Conservation (phyloP, 306 rosid genomes). For the Calophaca sinica region DNA sequence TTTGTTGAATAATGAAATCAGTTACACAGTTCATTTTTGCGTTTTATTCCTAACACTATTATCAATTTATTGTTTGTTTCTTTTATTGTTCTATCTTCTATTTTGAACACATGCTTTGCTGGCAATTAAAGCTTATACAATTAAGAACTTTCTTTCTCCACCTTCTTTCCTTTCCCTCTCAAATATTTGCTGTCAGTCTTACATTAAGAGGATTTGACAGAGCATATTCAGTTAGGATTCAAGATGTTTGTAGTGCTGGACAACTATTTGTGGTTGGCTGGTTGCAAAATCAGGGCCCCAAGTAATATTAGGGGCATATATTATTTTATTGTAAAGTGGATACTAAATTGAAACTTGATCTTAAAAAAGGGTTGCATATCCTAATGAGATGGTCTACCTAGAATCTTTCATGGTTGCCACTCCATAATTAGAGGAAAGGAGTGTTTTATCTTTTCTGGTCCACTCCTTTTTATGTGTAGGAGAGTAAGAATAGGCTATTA, state of each 20-base stretch:
- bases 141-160: conserved; percentile 25
- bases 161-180: conserved; percentile 24
- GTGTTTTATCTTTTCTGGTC: conserved; percentile 30
- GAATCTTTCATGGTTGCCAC: conserved; percentile 47
- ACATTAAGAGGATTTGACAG: conserved; percentile 44
- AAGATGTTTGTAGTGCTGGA: conserved; percentile 39
- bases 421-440: conserved; percentile 51
- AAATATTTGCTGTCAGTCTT: conserved; percentile 48
- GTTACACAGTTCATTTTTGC: no score
- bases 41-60: no score
- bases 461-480: conserved; percentile 19
- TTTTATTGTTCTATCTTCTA: conserved; percentile 23
- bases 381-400: conserved; percentile 35
- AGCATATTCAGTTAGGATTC: conserved; percentile 43
- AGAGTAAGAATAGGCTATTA: conserved; percentile 7
- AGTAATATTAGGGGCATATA: conserved; percentile 27
- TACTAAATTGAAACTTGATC: conserved; percentile 44
- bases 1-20: no score
- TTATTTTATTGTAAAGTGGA: conserved; percentile 41
- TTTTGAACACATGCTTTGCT: not conserved
- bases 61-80: not conserved
- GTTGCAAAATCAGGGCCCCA: conserved; percentile 33
- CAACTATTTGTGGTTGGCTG: conserved; percentile 54
- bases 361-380: conserved; percentile 34
- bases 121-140: not conserved